phyloP scores from a whole-genome alignment of 441 rosid genomes.

The Populus hybrid region DNA sequence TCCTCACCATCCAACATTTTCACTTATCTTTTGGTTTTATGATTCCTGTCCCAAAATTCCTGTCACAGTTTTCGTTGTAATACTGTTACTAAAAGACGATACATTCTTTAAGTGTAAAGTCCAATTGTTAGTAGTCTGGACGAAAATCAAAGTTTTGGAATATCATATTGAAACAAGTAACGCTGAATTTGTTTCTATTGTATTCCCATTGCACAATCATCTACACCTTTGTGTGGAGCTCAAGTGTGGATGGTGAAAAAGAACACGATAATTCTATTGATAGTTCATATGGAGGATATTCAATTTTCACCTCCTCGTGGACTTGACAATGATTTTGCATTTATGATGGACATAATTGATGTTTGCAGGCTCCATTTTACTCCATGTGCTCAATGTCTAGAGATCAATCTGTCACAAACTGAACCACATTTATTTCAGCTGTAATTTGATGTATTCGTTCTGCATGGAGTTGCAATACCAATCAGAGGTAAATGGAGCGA shows the following conservation, averaged over 20 bases:
- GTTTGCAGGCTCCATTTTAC: too few relatives aligned
- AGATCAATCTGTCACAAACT: too few relatives aligned
- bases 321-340: too few relatives aligned
- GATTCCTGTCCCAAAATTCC: not conserved
- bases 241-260: not conserved
- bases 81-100: conserved; percentile 2
- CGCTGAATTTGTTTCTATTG: not conserved
- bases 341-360: too few relatives aligned
- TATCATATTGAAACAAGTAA: not conserved
- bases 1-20: not conserved
- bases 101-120: conserved; percentile 13
- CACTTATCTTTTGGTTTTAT: not conserved
- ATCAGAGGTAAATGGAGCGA: too few relatives aligned
- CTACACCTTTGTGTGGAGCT: not conserved
- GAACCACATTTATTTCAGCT: too few relatives aligned
- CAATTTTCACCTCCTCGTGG: not conserved
- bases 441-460: too few relatives aligned
- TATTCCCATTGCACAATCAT: not conserved
- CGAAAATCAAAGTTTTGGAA: not conserved
- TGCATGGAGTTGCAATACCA: too few relatives aligned
- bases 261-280: not conserved
- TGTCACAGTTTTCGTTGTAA: conserved; percentile 12
- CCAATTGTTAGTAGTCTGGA: not conserved
- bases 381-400: too few relatives aligned
- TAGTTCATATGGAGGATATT: not conserved